Evolutionary conservation across 176 grass and related monocot genomes (phyloP), one percentile per base, ranked within the genome.

Genomic region (Phoenix roebelenii): DNA sequence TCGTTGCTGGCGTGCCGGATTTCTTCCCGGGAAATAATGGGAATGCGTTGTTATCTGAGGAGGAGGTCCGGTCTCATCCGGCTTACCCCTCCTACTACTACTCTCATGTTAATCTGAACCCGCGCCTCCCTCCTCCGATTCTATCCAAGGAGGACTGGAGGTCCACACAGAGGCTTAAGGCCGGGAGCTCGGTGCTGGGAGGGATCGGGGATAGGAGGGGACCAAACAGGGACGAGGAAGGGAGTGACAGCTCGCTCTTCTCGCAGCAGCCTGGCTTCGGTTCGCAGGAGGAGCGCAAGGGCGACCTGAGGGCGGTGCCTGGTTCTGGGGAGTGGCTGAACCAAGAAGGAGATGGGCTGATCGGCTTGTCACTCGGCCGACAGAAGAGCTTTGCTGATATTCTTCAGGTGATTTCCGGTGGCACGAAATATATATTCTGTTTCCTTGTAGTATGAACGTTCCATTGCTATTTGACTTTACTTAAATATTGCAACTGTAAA

Each of bases 81-180:
- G 85, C 77, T 53, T 95, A 95, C 69, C 70, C 86, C 10, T 89
- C 85, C 5, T 89, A 84, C 61, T 95, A 95, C 63, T 95, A 89
- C 80, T 86, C 90, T 22, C 90, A 89, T 59, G 90, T 73, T 23
- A 95, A 95, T 72, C 82, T 95, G 26, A 95, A 95, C 77, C 90
- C 90, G 5, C 60, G 90, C 66, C 73, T 95, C 49, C 85, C 90
- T 3, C 90, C 90, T 25, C 90, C 90, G 16, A 70, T 81, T 22
- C 83, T 95, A 7, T 89, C 90, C 17, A 95, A 89, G 70, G 90
- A 95, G 77, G 90, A 95, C 68, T 95, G 85, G 86, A 64, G 82
- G 68, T 89, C 86, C 26, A 86, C 86, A 19, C 85, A 95, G 49
- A 82, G 83, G 60, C 66, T 95, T 59, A 83, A 95, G 61, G 66